Base-by-base conservation (phyloP, 2,329 filamentous ascomycete genomes). In the Lecanicillium sp. region DNA sequence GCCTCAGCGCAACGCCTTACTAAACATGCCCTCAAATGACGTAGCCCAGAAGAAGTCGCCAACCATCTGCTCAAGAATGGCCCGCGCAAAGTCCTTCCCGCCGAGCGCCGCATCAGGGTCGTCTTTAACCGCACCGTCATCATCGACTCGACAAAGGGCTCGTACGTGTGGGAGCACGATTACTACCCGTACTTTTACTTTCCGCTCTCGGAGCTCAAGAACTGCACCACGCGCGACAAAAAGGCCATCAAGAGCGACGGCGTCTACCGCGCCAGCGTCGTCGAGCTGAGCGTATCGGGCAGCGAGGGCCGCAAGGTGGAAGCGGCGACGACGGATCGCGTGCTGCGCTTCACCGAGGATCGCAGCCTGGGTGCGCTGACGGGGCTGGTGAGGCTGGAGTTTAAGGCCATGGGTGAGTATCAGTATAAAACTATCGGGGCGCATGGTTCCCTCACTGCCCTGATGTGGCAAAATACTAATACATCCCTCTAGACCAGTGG, bases 181-280 rank as follows among this genome's bases (percentile, higher is more conserved):
- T 62, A 54, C 39, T 74, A 71, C 47, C 70, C 69, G 2, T 60
- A 71, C 18, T 64, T 61, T 41, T 70, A 69, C 39, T 48, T 71
- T 3, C 62, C 64, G 0, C 34, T 37, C 1, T 31, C 42, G 1
- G 56, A 54, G 29, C 41, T 64, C 5, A 50, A 42, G 9, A 49
- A 57, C n/a, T 56, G 53, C 36, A 49, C 46, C 5, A 37, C 49
- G 22, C 44, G 32, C 5, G 57, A 62, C 32, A 51, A 48, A 5
- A 38, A 56, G 30, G 39, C 47, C 1, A 46, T 64, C 17, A 30
- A 43, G 4, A 43, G 48, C 4, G 48, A 56, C 7, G 53, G 49
- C 12, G 45, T 53, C 5, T 40, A 43, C 1, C 37, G 44, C 1
- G 57, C 55, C 2, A 50, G 58, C 4, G 45, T 63, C 2, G 54